phyloP scores from a whole-genome alignment of 257 asterid genomes.

The Solanum piurae region DNA sequence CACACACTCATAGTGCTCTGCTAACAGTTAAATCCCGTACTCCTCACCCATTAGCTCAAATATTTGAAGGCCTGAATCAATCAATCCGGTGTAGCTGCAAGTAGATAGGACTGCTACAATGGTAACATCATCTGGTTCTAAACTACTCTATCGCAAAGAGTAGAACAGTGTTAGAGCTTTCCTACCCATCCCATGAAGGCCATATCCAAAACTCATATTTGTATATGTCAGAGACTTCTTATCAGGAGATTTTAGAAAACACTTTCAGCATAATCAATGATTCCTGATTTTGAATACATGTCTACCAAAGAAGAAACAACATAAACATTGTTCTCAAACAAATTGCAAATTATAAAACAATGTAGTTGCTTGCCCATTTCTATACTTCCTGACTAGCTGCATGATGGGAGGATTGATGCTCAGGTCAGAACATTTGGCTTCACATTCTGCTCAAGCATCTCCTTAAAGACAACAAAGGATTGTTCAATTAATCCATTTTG shows the following conservation, averaged over 20 bases:
- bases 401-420: too few species aligned
- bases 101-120: conserved; percentile 68
- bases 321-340: too few species aligned
- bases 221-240: conserved; percentile 71
- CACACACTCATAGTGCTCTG: conserved; percentile 69
- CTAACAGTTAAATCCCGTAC: conserved; percentile 42
- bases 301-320: too few species aligned
- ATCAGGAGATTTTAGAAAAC: conserved; percentile 35
- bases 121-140: conserved; percentile 47
- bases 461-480: too few species aligned
- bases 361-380: too few species aligned
- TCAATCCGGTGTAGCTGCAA: conserved; percentile 17
- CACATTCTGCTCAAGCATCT: too few species aligned
- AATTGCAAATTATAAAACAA: too few species aligned
- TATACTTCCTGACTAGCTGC: too few species aligned
- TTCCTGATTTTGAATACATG: too few species aligned
- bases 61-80: conserved; percentile 57
- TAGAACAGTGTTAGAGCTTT: conserved; percentile 48
- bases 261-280: not conserved
- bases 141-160: conserved; percentile 36
- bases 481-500: too few species aligned
- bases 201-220: conserved; percentile 85
- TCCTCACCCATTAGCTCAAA: conserved; percentile 49
- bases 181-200: conserved; percentile 83
- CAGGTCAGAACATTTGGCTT: too few species aligned